These are phyloP conservation scores for Clavariopsis aquatica DNA, from an alignment of 495 filamentous ascomycete species.

Conservation along the genomic window DNA sequence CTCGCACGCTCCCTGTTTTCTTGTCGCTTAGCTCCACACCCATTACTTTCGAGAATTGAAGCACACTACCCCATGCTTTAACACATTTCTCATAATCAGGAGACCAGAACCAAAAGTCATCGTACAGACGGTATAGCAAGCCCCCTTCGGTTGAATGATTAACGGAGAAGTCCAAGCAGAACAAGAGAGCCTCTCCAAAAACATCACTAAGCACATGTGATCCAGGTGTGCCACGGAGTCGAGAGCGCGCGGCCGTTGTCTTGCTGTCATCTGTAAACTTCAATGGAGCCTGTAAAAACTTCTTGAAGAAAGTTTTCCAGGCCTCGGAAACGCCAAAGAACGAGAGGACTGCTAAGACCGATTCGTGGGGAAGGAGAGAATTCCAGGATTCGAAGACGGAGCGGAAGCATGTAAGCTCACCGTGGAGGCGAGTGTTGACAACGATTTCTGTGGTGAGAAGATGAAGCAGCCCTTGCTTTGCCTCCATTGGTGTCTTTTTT, in stretches of 20 bases:
- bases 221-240: conserved; percentile 60
- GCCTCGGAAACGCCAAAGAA: conserved; percentile 63
- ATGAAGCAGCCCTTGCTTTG: conserved; percentile 62
- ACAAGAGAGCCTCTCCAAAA: conserved; percentile 63
- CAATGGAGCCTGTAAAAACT: conserved; percentile 61
- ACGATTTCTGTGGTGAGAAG: conserved; percentile 64
- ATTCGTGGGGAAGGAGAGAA: conserved; percentile 62
- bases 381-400: conserved; percentile 66
- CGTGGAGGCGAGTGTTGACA: conserved; percentile 58
- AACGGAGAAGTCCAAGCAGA: conserved; percentile 66
- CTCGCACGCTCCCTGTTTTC: conserved; percentile 61
- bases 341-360: conserved; percentile 55
- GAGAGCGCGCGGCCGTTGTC: conserved; percentile 46
- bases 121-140: conserved; percentile 63
- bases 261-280: conserved; percentile 57
- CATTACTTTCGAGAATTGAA: conserved; percentile 55
- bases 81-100: conserved; percentile 53
- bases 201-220: conserved; percentile 61
- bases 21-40: conserved; percentile 59
- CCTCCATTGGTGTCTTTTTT: conserved; percentile 53
- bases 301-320: conserved; percentile 64
- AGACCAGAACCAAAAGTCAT: conserved; percentile 73
- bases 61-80: conserved; percentile 61
- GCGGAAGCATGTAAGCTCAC: conserved; percentile 60
- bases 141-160: conserved; percentile 59